Evolutionary conservation across 768 basidiomycete species (phyloP), one percentile per base, ranked within the genome.

Genomic region (Russula lepida): DNA sequence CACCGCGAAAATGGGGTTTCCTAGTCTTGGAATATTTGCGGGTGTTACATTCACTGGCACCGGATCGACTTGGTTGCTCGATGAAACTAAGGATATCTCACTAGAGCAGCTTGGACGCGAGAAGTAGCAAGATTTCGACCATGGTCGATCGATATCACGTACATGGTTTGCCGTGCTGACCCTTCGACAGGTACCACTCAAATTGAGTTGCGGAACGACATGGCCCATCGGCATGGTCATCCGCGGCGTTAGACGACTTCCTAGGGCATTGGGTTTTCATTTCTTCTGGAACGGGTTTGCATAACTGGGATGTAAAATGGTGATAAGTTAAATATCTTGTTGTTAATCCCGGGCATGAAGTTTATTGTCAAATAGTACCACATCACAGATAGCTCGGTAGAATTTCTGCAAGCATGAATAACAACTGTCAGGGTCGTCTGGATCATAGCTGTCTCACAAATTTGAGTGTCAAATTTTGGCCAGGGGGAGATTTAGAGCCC

Each of bases 21-120:
- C 35, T 23, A 73, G 76, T 60, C 66, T 78, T 12, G 72, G 78
- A 67, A 71, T 79, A 65, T 78, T 78, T 61, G 76, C 74, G n/a
- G 68, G 75, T 49, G 75, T 78, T 71, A 77, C 75, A 71, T 54
- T 77, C 15, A 75, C 76, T 0, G 77, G 77, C 46, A 64, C 76
- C 54, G 65, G 70, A 58, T 77, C 78, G 23, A 78, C 77, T 9
- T 64, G 71, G 48, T 70, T 79, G n/a, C 62, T 79, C 9, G 74
- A 75, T 17, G 78, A 79, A 69, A 79, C 78, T 15, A 77, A 59
- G 56, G 56, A 65, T 19, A 63, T 62, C 58, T 69, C 72, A 46
- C 68, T 75, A 35, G 74, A 75, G 63, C 56, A 65, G 5, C 65
- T 75, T 27, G 74, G 74, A 41, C 68, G 70, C 64, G 74, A 75